These are phyloP conservation scores for Ogataea neopini DNA, from an alignment of 805 yeast genomes.

Conservation along the genomic window DNA sequence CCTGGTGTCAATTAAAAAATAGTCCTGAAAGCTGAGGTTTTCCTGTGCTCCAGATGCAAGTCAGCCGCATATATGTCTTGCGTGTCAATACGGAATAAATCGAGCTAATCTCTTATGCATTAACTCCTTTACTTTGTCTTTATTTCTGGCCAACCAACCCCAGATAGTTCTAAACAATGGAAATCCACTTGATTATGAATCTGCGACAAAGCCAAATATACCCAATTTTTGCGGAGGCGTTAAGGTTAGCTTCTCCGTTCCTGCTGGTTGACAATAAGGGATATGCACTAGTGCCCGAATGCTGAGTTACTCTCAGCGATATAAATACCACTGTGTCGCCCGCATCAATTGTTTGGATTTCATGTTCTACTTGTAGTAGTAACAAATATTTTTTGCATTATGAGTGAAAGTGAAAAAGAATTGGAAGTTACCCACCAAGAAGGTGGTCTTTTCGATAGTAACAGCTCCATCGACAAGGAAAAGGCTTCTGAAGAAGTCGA, in stretches of 20 bases:
- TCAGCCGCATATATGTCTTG: neutral
- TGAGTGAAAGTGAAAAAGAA: conserved; percentile 11
- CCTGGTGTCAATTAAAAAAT: neutral
- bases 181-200: neutral
- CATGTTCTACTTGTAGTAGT: too few species aligned
- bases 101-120: neutral
- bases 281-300: neutral
- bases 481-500: conserved; percentile 11
- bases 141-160: neutral
- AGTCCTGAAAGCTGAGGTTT: neutral
- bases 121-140: neutral
- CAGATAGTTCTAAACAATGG: conserved; percentile 2
- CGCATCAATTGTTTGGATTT: neutral
- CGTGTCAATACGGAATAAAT: neutral
- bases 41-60: neutral
- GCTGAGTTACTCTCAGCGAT: too few species aligned
- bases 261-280: neutral
- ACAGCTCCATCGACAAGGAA: conserved; percentile 12
- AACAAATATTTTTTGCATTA: too few species aligned
- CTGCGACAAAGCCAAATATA: neutral
- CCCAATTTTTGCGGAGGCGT: neutral
- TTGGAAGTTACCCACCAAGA: conserved; percentile 7
- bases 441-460: conserved; percentile 18
- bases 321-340: neutral
- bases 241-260: neutral